Base-by-base conservation (phyloP, 1,139 yeast species). In the Geotrichum fermentans region DNA sequence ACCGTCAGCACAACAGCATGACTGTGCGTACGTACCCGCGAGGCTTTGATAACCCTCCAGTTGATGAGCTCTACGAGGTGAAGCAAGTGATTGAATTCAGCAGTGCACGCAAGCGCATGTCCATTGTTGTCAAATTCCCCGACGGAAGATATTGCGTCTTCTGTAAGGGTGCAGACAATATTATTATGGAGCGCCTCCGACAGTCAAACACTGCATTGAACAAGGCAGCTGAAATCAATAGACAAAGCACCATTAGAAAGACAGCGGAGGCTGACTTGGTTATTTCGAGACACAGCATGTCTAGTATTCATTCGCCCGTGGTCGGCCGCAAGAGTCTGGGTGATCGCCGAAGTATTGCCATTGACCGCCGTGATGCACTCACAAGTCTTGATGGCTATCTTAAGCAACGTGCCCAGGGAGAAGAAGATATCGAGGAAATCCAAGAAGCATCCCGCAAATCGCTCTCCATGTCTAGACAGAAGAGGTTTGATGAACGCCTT, bases 91-190 rank as follows among this genome's bases (percentile, higher is more conserved):
- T 94, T 52, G 97, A 92, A 54, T 94, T 94, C 63, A 75, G 92
- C 0, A 86, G 96, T 2, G 73, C 83, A 2, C 79, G 99, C 59
- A 94, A 94, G 67, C 78, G 98, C 62, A 94, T 94, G 99, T 87
- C 97, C 0, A 79, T 84, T n/a, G 67, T 92, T 6, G 82, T 90
- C 1, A 74, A 70, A 56, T 80, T 87, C 58, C 97, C 97, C 0
- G 87, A 86, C 62, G 80, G 79, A n/a, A 75, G 85, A 53, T 75
- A 89, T 20, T 79, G 92, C 47, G 63, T 92, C 50, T 72, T 94
- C 43, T 87, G 96, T 68, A 94, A 94, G 68, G 98, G 97, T 48
- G 98, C 99, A 0, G 98, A 94, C 65, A 88, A 88, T 61, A 75
- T 92, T n/a, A 86, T 94, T 47, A 65, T 90, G 54, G 96, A 90